Percentiles rank a stretch among this genome's conserved stretches.
Conservation (phyloP, 805 yeast genomes). For the Pichia thaimueangensis region DNA sequence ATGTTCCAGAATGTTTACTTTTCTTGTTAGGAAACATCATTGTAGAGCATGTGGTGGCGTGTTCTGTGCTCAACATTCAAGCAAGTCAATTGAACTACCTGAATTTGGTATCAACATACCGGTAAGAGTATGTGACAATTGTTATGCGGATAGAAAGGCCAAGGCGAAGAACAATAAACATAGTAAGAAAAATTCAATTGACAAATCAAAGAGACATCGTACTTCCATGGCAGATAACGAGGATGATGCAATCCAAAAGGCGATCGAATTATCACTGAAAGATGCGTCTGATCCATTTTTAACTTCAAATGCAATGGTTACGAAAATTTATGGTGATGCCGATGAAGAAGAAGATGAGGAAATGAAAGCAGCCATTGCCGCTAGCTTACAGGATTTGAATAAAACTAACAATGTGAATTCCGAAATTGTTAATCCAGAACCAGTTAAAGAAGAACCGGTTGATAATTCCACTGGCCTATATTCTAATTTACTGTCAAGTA, state of each 20-base stretch:
- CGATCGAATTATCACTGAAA: conserved; percentile 70
- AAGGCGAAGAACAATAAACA: conserved; percentile 22
- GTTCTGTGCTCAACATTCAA: conserved; percentile 80
- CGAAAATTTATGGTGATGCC: conserved; percentile 9
- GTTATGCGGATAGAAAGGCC: conserved; percentile 57
- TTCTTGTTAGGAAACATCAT: conserved; percentile 89
- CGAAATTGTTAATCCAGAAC: background rate
- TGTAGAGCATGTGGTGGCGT: conserved; percentile 98
- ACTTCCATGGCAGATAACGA: conserved; percentile 39
- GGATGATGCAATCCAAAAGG: conserved; percentile 71
- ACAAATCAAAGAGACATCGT: background rate
- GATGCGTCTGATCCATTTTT: conserved; percentile 34
- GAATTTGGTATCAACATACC: conserved; percentile 81
- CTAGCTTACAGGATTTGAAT: conserved; percentile 73
- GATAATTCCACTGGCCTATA: conserved; percentile 21
- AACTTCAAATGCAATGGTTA: conserved; percentile 1
- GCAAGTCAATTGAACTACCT: conserved; percentile 63
- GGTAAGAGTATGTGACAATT: conserved; percentile 90
- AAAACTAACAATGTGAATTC: conserved; percentile 9
- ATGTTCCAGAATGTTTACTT: conserved; percentile 72
- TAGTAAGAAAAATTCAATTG: background rate
- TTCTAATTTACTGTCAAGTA: conserved; percentile 20
- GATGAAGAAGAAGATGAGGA: conserved; percentile 81
- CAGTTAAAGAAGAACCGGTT: conserved; percentile 7
- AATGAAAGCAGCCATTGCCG: conserved; percentile 89